These are phyloP conservation scores for Hyphochytrium catenoides DNA, from an alignment of 352 stramenopile species.

Conservation along the genomic window DNA sequence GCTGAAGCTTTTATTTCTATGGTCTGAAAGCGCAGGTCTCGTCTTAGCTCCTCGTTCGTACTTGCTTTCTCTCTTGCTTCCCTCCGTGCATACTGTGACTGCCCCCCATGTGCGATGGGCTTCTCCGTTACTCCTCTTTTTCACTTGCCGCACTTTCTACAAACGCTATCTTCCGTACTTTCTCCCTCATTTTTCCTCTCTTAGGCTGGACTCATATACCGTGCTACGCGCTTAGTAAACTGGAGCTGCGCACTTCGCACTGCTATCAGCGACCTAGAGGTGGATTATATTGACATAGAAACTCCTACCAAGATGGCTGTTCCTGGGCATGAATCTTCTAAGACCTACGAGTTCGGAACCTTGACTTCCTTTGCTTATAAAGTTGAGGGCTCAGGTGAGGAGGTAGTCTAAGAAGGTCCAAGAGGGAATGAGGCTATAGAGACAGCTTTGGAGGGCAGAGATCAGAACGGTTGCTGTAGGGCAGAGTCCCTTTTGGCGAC, in stretches of 20 bases:
- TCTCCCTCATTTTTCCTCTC: constrained; percentile 19
- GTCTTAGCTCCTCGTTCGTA: too few relatives aligned
- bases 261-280: constrained; percentile 84
- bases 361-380: constrained; percentile 93
- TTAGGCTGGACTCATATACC: constrained; percentile 88
- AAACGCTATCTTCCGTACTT: not conserved
- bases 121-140: too few relatives aligned
- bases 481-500: too few relatives aligned
- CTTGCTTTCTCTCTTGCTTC: too few relatives aligned
- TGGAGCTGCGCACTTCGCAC: constrained; percentile 97
- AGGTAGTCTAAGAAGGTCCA: too few relatives aligned
- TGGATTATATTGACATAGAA: constrained; percentile 97
- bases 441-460: too few relatives aligned
- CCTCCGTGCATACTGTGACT: too few relatives aligned
- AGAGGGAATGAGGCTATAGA: too few relatives aligned
- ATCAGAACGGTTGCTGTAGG: too few relatives aligned
- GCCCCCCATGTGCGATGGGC: too few relatives aligned
- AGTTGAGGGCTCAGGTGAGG: constrained; percentile 64
- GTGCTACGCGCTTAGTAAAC: constrained; percentile 95
- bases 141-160: not conserved
- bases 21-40: too few relatives aligned
- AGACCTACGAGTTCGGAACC: constrained; percentile 97
- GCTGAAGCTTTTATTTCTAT: too few relatives aligned
- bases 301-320: constrained; percentile 83
- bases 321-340: constrained; percentile 78